phyloP scores from a whole-genome alignment of 2,329 filamentous ascomycete species.

The Aspergillus luchuensis region DNA sequence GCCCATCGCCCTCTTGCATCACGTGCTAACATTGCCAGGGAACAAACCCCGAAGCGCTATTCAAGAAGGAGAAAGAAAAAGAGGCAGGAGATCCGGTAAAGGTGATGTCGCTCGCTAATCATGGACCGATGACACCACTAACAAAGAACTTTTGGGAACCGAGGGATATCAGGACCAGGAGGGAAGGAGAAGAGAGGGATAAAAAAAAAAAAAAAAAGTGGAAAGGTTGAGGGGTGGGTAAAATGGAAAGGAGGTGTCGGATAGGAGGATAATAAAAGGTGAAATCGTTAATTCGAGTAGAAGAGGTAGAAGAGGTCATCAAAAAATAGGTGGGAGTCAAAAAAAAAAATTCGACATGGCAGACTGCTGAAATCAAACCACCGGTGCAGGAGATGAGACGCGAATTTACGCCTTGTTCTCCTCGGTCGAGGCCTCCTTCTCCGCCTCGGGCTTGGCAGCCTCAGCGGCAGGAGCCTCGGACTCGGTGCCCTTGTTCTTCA shows the following conservation, averaged over 20 bases:
- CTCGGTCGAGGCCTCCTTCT: slow-evolving; percentile 46
- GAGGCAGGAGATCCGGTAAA: slow-evolving; percentile 16
- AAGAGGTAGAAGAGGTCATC: slow-evolving; percentile 34
- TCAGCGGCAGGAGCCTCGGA: slow-evolving; percentile 42
- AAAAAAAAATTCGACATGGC: slow-evolving; percentile 33
- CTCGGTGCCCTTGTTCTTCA: slow-evolving; percentile 73
- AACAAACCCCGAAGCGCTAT: neutral
- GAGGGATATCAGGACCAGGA: slow-evolving; percentile 46
- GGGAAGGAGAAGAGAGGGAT: slow-evolving; percentile 30
- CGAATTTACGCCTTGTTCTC: slow-evolving; percentile 44
- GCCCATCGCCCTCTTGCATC: neutral
- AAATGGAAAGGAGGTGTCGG: slow-evolving; percentile 17
- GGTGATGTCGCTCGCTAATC: slow-evolving; percentile 37
- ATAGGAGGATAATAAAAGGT: slow-evolving; percentile 20
- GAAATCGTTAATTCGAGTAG: slow-evolving; percentile 29
- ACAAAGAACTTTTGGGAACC: slow-evolving; percentile 44
- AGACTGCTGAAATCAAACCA: slow-evolving; percentile 19
- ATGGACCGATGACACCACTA: slow-evolving; percentile 37
- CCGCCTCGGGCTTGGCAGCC: slow-evolving; percentile 46
- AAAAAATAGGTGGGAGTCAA: slow-evolving; percentile 37
- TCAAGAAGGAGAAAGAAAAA: slow-evolving; percentile 7
- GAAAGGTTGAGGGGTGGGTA: slow-evolving; percentile 25
- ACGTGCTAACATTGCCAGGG: neutral
- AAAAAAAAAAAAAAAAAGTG: slow-evolving; percentile 25
- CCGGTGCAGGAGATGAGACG: slow-evolving; percentile 21